Conservation (phyloP, 495 filamentous ascomycete genomes). For the Tuber aestivum region DNA sequence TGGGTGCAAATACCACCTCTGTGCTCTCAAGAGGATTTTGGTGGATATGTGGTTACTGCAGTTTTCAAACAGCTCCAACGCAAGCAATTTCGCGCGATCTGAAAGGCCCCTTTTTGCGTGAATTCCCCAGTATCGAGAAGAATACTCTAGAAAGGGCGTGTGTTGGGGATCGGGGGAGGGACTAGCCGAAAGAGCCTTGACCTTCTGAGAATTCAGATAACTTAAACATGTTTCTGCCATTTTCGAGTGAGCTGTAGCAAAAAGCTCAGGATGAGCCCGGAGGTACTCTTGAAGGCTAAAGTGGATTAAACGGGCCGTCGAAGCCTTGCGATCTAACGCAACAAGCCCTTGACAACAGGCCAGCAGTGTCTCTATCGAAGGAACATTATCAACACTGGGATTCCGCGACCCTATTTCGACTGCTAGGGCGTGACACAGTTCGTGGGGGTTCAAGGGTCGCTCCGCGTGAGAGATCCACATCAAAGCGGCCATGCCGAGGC, state of each 20-base stretch:
- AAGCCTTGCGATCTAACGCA: neutral
- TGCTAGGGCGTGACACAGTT: neutral
- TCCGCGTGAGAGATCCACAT: neutral
- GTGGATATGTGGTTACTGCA: neutral
- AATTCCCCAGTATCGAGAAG: neutral
- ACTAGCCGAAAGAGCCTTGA: neutral
- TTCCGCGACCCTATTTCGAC: neutral
- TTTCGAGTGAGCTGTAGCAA: neutral
- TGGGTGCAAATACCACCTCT: neutral
- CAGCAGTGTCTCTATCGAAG: neutral
- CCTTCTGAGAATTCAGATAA: neutral
- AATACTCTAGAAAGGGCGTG: neutral
- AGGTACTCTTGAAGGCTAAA: neutral
- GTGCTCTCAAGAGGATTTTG: neutral
- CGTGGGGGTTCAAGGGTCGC: neutral
- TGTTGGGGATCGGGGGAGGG: neutral
- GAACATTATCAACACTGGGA: neutral
- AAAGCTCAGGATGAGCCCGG: neutral
- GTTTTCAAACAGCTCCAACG: neutral
- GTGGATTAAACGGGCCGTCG: neutral
- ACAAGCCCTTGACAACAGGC: neutral
- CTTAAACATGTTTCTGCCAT: neutral
- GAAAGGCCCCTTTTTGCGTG: neutral
- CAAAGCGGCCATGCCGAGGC: neutral
- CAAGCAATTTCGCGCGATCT: neutral